phyloP scores from a whole-genome alignment of 805 yeast species.

The Lachancea cidri region DNA sequence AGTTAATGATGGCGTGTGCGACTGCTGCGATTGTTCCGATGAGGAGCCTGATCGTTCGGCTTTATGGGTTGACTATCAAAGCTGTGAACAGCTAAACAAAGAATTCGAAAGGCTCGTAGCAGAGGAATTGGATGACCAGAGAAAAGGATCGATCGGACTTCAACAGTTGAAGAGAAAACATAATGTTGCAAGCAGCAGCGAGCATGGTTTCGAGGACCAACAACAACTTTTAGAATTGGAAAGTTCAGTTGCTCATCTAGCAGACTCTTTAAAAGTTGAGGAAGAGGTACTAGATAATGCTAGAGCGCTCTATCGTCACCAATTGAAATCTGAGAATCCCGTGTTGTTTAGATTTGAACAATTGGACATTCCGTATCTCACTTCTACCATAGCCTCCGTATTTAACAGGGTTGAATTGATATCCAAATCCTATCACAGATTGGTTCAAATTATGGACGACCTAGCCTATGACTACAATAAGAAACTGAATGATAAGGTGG shows the following conservation, averaged over 20 bases:
- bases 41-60: constrained; percentile 38
- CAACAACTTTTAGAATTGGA: constrained; percentile 6
- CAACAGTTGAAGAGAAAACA: constrained; percentile 18
- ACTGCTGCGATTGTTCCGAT: constrained; percentile 96
- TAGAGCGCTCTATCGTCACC: constrained; percentile 15
- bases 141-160: constrained; percentile 42
- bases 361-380: constrained; percentile 12
- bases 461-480: constrained; percentile 65
- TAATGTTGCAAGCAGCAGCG: constrained; percentile 10
- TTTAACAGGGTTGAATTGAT: constrained; percentile 17
- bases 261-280: constrained; percentile 11
- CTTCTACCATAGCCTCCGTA: constrained; percentile 10
- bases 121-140: constrained; percentile 55
- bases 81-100: constrained; percentile 21
- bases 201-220: constrained; percentile 12
- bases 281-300: constrained; percentile 21
- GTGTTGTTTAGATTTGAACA: constrained; percentile 20
- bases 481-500: constrained; percentile 82
- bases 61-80: not conserved
- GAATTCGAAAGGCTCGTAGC: constrained; percentile 23
- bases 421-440: constrained; percentile 19
- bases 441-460: constrained; percentile 37
- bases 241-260: constrained; percentile 8
- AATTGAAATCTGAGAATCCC: constrained; percentile 20
- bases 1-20: constrained; percentile 90